phyloP scores from a whole-genome alignment of 768 basidiomycete genomes.

The Leccinum aurantiacum region DNA sequence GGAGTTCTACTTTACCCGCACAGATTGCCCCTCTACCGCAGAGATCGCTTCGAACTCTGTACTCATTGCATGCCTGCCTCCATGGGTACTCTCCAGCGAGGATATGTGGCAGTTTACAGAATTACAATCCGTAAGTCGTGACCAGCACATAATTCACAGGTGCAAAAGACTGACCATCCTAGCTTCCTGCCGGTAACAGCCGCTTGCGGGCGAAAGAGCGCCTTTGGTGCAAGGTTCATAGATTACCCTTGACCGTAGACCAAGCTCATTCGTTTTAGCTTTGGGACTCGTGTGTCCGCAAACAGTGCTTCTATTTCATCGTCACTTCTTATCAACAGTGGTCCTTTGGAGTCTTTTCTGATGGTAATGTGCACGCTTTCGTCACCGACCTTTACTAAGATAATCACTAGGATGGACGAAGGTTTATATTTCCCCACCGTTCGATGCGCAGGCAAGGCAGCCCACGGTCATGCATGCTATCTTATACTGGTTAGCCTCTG shows the following conservation, averaged over 20 bases:
- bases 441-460: conserved; percentile 38
- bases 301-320: conserved; percentile 53
- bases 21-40: conserved; percentile 20
- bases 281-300: conserved; percentile 55
- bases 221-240: conserved; percentile 59
- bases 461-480: conserved; percentile 54
- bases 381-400: not conserved
- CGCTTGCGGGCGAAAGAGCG: conserved; percentile 51
- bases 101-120: conserved; percentile 54
- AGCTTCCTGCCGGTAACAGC: conserved; percentile 34
- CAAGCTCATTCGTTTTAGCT: conserved; percentile 23
- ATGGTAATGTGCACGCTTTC: conserved; percentile 35
- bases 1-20: conserved; percentile 45
- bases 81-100: conserved; percentile 54
- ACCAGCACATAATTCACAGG: not conserved
- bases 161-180: conserved; percentile 2
- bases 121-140: conserved; percentile 31
- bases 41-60: conserved; percentile 37
- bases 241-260: not conserved
- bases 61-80: conserved; percentile 58
- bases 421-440: conserved; percentile 50
- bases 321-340: conserved; percentile 60
- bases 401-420: conserved; percentile 48
- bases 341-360: conserved; percentile 62
- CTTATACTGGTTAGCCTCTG: conserved; percentile 57